Evolutionary conservation across 305 asterid species (phyloP), one percentile per base, ranked within the genome.

Genomic region (Fraxinus sp.): DNA sequence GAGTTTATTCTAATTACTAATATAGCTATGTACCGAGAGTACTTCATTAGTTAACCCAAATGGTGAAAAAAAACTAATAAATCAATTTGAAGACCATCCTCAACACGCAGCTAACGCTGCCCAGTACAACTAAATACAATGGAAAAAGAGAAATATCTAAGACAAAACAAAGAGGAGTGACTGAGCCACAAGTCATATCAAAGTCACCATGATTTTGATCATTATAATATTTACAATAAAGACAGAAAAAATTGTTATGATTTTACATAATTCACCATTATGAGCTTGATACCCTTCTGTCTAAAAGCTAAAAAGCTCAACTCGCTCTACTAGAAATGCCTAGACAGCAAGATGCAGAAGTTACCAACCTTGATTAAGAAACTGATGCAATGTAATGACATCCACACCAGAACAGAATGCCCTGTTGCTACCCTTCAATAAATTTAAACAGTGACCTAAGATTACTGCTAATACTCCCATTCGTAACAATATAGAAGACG

Each of bases 361-460:
- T 16, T 74, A 83, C 90, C 81, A 78, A 94, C 99, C 99, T 94
- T 94, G 95, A 80, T 89, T 89, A 77, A 94, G 90, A 84, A 92
- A 85, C 83, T 80, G 89, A 90, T 87, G 86, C 86, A 97, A 87
- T 37, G 86, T 84, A 76, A 91, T 91, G 16, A 90, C 94, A 85
- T 97, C 99, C 9, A 94, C 83, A 26, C 99, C 98, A 10, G 98
- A 91, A 91, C 97, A 94, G 85, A 97, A 97, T 86, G 96, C 95
- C 85, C 85, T 89, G 46, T 89, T 84, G 83, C 92, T 89, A 74
- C 90, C 93, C 99, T 97, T 86, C 88, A 90, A 77, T 78, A 87
- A 81, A 77, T 82, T 75, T 80, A 87, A 84, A 83, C 9, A 57
- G 73, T 74, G 85, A 10, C 79, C 77, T 83, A 84, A 86, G 80